These are phyloP conservation scores for Cladosporium sp. DNA, from an alignment of 2,329 filamentous ascomycete species.

Conservation along the genomic window DNA sequence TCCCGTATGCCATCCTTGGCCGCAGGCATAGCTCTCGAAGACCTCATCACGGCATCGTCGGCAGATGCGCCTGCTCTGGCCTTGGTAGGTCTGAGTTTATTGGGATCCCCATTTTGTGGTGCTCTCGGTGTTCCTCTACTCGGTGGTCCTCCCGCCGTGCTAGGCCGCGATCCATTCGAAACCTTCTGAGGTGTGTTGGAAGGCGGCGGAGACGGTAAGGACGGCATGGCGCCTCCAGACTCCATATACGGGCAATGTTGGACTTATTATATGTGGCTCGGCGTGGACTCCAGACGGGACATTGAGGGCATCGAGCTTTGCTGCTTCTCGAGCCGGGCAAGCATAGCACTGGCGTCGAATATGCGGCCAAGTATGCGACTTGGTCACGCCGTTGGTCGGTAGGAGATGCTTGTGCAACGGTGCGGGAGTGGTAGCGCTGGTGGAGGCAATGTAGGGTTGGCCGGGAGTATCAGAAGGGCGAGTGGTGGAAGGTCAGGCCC, in stretches of 20 bases:
- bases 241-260: neutral
- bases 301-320: constrained; percentile 10
- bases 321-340: constrained; percentile 1
- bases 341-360: constrained; percentile 10
- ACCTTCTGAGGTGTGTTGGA: constrained; percentile 4
- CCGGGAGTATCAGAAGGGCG: no score
- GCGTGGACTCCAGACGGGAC: constrained; percentile 5
- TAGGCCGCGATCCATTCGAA: neutral
- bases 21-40: neutral
- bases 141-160: neutral
- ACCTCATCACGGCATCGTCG: neutral
- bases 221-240: constrained; percentile 1
- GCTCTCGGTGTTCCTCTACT: constrained; percentile 1
- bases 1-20: constrained; percentile 13
- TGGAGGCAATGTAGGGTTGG: no score
- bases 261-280: constrained; percentile 5
- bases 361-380: neutral
- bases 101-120: constrained; percentile 3
- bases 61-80: neutral
- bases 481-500: neutral
- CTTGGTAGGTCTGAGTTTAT: neutral
- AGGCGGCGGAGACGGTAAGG: constrained; percentile 3
- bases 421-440: neutral
- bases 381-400: neutral
- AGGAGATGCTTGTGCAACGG: neutral